A percentile compares a stretch with the other conserved stretches of the same genome.
Conservation (phyloP, 352 stramenopile species). For the Plasmopara halstedii region DNA sequence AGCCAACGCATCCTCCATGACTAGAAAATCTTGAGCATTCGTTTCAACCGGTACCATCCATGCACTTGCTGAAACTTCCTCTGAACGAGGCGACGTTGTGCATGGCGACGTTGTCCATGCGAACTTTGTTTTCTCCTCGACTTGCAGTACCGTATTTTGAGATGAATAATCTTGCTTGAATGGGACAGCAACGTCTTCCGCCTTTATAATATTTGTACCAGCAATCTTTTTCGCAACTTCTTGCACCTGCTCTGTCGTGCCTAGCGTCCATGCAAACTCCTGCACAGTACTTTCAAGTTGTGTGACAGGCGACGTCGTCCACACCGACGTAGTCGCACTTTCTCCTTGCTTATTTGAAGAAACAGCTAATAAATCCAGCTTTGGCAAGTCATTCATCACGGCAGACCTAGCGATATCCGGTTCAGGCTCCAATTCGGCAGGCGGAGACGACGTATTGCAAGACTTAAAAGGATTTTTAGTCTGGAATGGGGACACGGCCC, state of each 20-base stretch:
- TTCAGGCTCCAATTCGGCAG: slow-evolving; percentile 23
- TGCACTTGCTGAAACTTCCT: slow-evolving; percentile 3
- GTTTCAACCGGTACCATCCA: slow-evolving; percentile 10
- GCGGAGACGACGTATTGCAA: slow-evolving; percentile 1
- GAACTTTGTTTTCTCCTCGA: slow-evolving; percentile 3
- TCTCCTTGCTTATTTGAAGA: slow-evolving; percentile 9
- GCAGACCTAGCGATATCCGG: slow-evolving; percentile 23
- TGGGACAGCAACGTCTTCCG: not conserved
- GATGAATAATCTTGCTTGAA: not conserved
- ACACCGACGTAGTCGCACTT: slow-evolving; percentile 6
- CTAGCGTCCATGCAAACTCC: slow-evolving; percentile 13
- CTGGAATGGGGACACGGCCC: slow-evolving; percentile 37
- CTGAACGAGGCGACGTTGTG: slow-evolving; percentile 1
- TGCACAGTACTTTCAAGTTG: slow-evolving; percentile 9
- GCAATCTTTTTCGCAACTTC: slow-evolving; percentile 1
- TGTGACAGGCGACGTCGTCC: slow-evolving; percentile 5
- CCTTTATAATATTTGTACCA: not conserved
- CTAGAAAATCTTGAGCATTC: slow-evolving; percentile 2
- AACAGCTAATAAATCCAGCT: slow-evolving; percentile 3
- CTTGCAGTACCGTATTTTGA: not conserved
- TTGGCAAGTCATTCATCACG: slow-evolving; percentile 20
- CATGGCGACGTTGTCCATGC: not conserved
- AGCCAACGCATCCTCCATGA: slow-evolving; percentile 1
- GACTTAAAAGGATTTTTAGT: slow-evolving; percentile 31
- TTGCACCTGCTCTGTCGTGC: slow-evolving; percentile 4